These are phyloP conservation scores for Poa pratensis DNA, from an alignment of 176 grass and related monocot genomes.

Conservation along the genomic window DNA sequence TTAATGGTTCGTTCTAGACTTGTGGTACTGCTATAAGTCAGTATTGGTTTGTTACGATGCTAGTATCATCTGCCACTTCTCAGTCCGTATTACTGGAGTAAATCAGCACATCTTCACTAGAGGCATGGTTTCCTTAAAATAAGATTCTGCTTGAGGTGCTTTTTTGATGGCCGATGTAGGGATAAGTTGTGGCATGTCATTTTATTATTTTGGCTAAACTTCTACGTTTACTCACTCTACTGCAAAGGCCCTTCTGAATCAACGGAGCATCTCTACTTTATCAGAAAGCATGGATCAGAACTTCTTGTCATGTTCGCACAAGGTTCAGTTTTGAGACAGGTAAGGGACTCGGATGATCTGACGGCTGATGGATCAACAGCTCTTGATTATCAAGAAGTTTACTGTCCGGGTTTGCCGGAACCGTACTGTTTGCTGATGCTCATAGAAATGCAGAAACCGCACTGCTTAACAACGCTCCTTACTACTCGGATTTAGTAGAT, in stretches of 20 bases:
- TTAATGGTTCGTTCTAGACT: not conserved
- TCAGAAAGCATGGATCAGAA: not conserved
- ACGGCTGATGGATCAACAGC: not conserved
- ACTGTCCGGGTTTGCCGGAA: not conserved
- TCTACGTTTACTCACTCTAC: not conserved
- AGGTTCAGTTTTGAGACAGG: not conserved
- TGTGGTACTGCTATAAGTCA: not conserved
- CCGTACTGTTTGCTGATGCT: not conserved
- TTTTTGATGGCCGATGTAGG: not conserved
- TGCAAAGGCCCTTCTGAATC: not conserved
- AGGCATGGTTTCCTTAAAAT: not conserved
- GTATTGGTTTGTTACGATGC: not conserved
- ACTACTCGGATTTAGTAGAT: not conserved
- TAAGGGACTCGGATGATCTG: not conserved
- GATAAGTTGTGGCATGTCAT: not conserved
- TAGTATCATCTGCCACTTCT: not conserved
- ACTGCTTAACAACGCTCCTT: too few species aligned
- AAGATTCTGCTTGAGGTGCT: not conserved
- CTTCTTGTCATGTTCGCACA: not conserved
- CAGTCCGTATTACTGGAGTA: not conserved
- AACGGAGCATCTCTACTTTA: not conserved
- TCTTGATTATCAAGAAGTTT: not conserved
- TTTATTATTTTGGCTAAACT: not conserved
- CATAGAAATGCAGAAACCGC: not conserved
- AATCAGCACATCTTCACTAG: not conserved